phyloP scores from a whole-genome alignment of 192 early-diverging fungal species.

The Backusella luteola region DNA sequence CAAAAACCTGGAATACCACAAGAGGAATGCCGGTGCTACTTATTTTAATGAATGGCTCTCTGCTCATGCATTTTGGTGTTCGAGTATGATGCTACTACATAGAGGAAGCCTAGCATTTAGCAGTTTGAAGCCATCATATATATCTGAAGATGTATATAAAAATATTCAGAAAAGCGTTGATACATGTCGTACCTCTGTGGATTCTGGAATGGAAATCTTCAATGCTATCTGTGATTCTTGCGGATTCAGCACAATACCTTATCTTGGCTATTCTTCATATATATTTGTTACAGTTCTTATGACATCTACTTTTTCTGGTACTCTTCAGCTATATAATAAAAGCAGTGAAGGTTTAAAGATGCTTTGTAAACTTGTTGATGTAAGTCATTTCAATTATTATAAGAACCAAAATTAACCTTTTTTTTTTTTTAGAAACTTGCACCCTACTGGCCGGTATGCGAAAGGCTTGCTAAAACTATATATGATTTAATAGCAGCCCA shows the following conservation, averaged over 20 bases:
- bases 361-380: constrained; percentile 4
- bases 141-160: background rate
- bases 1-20: constrained; percentile 2
- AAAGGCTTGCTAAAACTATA: constrained; percentile 18
- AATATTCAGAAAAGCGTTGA: constrained; percentile 13
- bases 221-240: constrained; percentile 11
- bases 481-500: constrained; percentile 18
- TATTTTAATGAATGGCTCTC: constrained; percentile 21
- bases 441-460: constrained; percentile 30
- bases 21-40: constrained; percentile 1
- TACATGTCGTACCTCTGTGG: constrained; percentile 14
- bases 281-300: constrained; percentile 33
- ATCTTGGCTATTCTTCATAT: constrained; percentile 27
- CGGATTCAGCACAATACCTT: constrained; percentile 19
- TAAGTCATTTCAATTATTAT: background rate
- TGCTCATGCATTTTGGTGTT: constrained; percentile 26
- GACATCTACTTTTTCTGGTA: constrained; percentile 23
- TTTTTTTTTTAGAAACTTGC: constrained; percentile 6
- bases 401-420: background rate
- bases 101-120: constrained; percentile 25
- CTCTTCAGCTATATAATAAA: background rate
- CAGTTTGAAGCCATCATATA: background rate
- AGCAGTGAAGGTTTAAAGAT: constrained; percentile 14
- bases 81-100: constrained; percentile 19
- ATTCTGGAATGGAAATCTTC: constrained; percentile 24